Conservation (phyloP, 805 yeast genomes). For the Brettanomyces naardenensis region DNA sequence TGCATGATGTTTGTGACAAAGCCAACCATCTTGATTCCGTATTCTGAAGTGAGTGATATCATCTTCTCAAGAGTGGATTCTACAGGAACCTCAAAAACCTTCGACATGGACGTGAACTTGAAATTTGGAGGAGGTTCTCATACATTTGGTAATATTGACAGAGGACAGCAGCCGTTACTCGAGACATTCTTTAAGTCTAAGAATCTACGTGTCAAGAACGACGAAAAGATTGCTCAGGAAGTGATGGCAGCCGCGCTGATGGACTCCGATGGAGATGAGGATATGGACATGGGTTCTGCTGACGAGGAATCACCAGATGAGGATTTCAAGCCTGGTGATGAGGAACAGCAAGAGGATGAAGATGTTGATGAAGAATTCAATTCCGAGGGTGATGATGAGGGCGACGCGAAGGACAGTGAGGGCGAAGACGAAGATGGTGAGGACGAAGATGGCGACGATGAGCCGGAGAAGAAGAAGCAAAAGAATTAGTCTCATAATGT, state of each 20-base stretch:
- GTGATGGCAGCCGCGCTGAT: slow-evolving; percentile 72
- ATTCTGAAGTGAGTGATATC: slow-evolving; percentile 66
- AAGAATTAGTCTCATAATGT: slow-evolving; percentile 6
- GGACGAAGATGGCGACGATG: slow-evolving; percentile 51
- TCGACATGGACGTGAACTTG: slow-evolving; percentile 77
- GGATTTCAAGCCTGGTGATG: slow-evolving; percentile 63
- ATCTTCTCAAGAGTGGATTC: slow-evolving; percentile 82
- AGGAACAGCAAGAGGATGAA: slow-evolving; percentile 16
- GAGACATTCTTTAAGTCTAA: slow-evolving; percentile 73
- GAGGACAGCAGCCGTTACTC: slow-evolving; percentile 79
- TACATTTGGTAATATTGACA: slow-evolving; percentile 78
- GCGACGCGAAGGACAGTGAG: slow-evolving; percentile 22
- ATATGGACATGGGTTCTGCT: slow-evolving; percentile 61
- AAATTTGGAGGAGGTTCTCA: slow-evolving; percentile 63
- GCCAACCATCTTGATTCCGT: slow-evolving; percentile 89
- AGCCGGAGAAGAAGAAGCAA: slow-evolving; percentile 12
- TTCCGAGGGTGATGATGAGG: slow-evolving; percentile 42
- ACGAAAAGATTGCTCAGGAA: slow-evolving; percentile 80
- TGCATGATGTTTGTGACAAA: slow-evolving; percentile 87
- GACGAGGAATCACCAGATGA: slow-evolving; percentile 83
- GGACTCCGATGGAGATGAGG: slow-evolving; percentile 48
- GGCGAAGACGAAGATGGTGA: slow-evolving; percentile 45
- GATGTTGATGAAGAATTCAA: slow-evolving; percentile 84
- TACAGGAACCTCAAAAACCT: slow-evolving; percentile 68
- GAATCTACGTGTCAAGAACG: slow-evolving; percentile 77